Conservation (phyloP, 192 early-diverging fungal species). For the Coemansia sp. region DNA sequence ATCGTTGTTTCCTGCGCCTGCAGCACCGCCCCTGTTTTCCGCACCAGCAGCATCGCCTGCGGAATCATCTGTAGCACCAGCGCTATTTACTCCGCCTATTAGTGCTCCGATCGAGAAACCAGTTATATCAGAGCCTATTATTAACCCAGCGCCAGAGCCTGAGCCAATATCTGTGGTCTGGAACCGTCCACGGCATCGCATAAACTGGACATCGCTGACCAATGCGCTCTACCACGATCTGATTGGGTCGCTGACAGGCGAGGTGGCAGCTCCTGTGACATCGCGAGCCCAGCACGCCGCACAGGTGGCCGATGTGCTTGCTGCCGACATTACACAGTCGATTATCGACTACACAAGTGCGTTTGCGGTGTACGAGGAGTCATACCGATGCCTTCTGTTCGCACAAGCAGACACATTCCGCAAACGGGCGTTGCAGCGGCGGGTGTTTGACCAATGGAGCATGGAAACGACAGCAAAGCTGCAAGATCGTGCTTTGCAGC, state of each 20-base stretch:
- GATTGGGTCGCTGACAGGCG: constrained; percentile 23
- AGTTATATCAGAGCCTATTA: not conserved
- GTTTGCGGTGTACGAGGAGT: constrained; percentile 42
- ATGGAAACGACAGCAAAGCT: constrained; percentile 33
- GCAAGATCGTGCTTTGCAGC: constrained; percentile 35
- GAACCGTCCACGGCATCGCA: constrained; percentile 43
- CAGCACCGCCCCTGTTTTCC: not conserved
- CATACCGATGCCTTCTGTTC: constrained; percentile 28
- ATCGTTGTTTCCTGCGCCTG: not conserved
- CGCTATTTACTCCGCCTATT: not conserved
- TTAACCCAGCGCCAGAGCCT: not conserved
- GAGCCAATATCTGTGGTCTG: constrained; percentile 24
- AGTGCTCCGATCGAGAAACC: not conserved
- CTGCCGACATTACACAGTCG: constrained; percentile 29
- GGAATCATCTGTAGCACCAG: not conserved
- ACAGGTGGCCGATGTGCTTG: constrained; percentile 16
- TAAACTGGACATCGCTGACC: constrained; percentile 46
- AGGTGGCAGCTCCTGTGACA: constrained; percentile 12
- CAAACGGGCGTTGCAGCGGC: constrained; percentile 13
- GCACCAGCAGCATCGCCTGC: not conserved
- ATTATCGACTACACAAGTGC: constrained; percentile 43
- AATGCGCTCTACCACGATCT: constrained; percentile 39
- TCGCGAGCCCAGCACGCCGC: constrained; percentile 5
- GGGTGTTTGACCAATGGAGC: constrained; percentile 28
- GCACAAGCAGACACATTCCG: constrained; percentile 45